A percentile compares a stretch with the other conserved stretches of the same genome.
These are phyloP conservation scores for Leishmania turanica DNA, from an alignment of 208 protist species.

Conservation along the genomic window DNA sequence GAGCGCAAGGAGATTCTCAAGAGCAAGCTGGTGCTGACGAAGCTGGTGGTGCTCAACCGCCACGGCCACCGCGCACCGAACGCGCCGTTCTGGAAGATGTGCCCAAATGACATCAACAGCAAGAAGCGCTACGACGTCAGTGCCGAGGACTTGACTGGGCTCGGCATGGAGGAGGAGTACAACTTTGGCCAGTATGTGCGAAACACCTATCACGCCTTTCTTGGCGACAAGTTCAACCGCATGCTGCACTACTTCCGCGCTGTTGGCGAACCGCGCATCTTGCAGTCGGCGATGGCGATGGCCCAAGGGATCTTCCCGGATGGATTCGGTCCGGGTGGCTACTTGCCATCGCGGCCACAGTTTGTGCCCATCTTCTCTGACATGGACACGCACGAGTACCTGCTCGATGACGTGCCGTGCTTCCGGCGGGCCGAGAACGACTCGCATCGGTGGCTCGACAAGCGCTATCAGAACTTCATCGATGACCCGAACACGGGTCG, in stretches of 20 bases:
- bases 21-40: slow-evolving; percentile 65
- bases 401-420: slow-evolving; percentile 86
- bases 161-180: slow-evolving; percentile 86
- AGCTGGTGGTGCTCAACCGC: slow-evolving; percentile 78
- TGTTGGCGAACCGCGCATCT: slow-evolving; percentile 83
- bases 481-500: slow-evolving; percentile 41
- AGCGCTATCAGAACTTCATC: slow-evolving; percentile 42
- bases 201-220: slow-evolving; percentile 55
- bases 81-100: slow-evolving; percentile 75
- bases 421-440: slow-evolving; percentile 77
- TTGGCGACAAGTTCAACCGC: slow-evolving; percentile 76
- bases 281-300: slow-evolving; percentile 82
- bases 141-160: slow-evolving; percentile 68
- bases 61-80: slow-evolving; percentile 86
- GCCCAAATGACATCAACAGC: slow-evolving; percentile 63
- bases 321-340: slow-evolving; percentile 74
- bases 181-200: slow-evolving; percentile 70
- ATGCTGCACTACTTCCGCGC: slow-evolving; percentile 79
- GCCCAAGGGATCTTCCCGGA: slow-evolving; percentile 79
- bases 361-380: slow-evolving; percentile 87
- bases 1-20: slow-evolving; percentile 39
- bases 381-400: slow-evolving; percentile 89
- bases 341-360: slow-evolving; percentile 70
- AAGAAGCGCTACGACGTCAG: slow-evolving; percentile 56
- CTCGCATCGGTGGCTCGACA: slow-evolving; percentile 65